Percentiles rank a stretch among this genome's conserved stretches.
Evolutionary conservation across 495 filamentous ascomycete species (phyloP).

Genomic region (Achaetomiella virescens): DNA sequence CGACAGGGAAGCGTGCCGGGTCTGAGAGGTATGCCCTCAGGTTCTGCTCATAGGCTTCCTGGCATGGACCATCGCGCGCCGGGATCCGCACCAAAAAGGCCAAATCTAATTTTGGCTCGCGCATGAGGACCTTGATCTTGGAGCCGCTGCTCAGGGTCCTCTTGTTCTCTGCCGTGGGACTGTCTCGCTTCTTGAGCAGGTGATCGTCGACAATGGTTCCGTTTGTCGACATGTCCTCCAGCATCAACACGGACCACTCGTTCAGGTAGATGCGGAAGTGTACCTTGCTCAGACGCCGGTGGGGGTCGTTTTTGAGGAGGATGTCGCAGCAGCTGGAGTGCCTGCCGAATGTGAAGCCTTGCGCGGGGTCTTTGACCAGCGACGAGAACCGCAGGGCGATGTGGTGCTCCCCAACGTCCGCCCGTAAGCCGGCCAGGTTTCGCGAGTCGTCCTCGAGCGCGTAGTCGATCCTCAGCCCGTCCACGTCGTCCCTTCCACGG

Average conservation of each 20-base stretch:
- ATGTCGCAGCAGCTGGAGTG: constrained; percentile 68
- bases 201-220: constrained; percentile 77
- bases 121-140: constrained; percentile 62
- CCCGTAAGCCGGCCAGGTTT: constrained; percentile 39
- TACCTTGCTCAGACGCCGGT: constrained; percentile 68
- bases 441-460: constrained; percentile 34
- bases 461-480: constrained; percentile 45
- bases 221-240: constrained; percentile 88
- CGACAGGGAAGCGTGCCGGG: constrained; percentile 14
- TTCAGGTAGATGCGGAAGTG: constrained; percentile 92
- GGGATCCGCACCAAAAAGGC: constrained; percentile 86
- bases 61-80: constrained; percentile 50
- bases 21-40: constrained; percentile 46
- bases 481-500: constrained; percentile 34
- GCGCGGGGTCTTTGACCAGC: constrained; percentile 50
- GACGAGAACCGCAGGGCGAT: constrained; percentile 78
- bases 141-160: constrained; percentile 68
- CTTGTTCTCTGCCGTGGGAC: constrained; percentile 30
- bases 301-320: constrained; percentile 51
- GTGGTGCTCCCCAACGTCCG: constrained; percentile 53
- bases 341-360: constrained; percentile 83
- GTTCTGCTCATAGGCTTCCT: constrained; percentile 54
- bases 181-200: constrained; percentile 48
- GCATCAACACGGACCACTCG: constrained; percentile 70
- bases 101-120: constrained; percentile 44